Evolutionary conservation across 306 rosid genomes (phyloP).

Genomic region (Geum urbanum): DNA sequence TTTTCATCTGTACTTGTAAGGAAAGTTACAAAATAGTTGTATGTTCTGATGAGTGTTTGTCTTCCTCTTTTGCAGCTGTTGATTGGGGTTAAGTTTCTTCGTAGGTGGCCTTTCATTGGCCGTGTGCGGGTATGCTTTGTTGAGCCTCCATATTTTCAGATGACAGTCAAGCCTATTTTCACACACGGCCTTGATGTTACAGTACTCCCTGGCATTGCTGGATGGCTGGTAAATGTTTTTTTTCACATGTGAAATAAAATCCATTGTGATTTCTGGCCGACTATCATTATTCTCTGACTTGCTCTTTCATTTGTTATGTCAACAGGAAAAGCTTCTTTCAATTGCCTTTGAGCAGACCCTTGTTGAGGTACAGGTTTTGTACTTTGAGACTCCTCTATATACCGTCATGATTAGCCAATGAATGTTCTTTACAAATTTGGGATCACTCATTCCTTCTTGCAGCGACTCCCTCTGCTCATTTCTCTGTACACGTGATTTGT

Average conservation of each 20-base stretch:
- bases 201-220: constrained; percentile 97
- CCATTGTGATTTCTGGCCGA: not conserved
- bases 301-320: constrained; percentile 1
- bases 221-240: constrained; percentile 74
- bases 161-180: constrained; percentile 93
- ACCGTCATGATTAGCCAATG: not conserved
- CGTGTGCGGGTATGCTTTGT: constrained; percentile 83
- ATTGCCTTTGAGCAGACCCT: constrained; percentile 98
- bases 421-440: not conserved
- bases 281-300: not conserved
- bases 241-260: constrained; percentile 7
- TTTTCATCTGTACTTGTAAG: not conserved
- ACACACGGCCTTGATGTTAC: constrained; percentile 89
- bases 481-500: not conserved
- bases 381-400: constrained; percentile 2
- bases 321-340: constrained; percentile 91
- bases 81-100: constrained; percentile 84
- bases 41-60: constrained; percentile 5
- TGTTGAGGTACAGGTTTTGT: constrained; percentile 64
- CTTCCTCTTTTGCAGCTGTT: constrained; percentile 48
- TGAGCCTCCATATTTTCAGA: constrained; percentile 95
- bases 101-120: constrained; percentile 66
- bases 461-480: not conserved
- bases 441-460: not conserved
- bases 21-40: not conserved